phyloP scores from a whole-genome alignment of 2,329 filamentous ascomycete genomes.

The Cercospora sp. region DNA sequence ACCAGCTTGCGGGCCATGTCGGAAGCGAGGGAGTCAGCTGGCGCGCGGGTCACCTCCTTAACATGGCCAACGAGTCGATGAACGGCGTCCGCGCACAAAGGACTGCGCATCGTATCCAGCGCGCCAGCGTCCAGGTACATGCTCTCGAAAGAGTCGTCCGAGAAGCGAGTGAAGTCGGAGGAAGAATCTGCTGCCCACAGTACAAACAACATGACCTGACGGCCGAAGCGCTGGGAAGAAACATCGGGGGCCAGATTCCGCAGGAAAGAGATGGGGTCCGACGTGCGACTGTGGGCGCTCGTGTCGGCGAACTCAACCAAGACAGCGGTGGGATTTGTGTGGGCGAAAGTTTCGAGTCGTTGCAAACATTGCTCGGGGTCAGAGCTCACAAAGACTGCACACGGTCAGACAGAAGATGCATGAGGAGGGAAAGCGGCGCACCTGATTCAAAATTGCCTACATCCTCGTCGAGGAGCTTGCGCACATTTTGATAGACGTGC shows the following conservation, averaged over 20 bases:
- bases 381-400: conserved; percentile 36
- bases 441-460: conserved; percentile 37
- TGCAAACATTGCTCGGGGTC: conserved; percentile 30
- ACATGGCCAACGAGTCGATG: conserved; percentile 36
- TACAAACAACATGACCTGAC: conserved; percentile 36
- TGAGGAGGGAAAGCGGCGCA: conserved; percentile 12
- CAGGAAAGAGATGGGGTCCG: conserved; percentile 27
- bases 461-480: conserved; percentile 36
- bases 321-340: conserved; percentile 30
- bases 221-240: conserved; percentile 30
- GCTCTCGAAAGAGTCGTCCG: conserved; percentile 25
- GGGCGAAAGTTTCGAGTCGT: conserved; percentile 31
- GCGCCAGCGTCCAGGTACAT: conserved; percentile 82
- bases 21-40: conserved; percentile 32
- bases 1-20: conserved; percentile 37
- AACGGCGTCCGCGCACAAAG: conserved; percentile 63
- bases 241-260: conserved; percentile 29
- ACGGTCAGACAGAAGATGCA: conserved; percentile 9
- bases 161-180: conserved; percentile 9
- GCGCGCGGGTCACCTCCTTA: conserved; percentile 32
- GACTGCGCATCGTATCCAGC: conserved; percentile 79
- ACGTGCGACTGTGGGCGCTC: conserved; percentile 12
- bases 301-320: conserved; percentile 31
- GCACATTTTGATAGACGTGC: conserved; percentile 33
- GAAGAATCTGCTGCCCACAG: conserved; percentile 21